Percentiles rank a stretch among this genome's conserved stretches.
phyloP scores from a whole-genome alignment of 208 protist genomes.

The Trypanosoma caninum region DNA sequence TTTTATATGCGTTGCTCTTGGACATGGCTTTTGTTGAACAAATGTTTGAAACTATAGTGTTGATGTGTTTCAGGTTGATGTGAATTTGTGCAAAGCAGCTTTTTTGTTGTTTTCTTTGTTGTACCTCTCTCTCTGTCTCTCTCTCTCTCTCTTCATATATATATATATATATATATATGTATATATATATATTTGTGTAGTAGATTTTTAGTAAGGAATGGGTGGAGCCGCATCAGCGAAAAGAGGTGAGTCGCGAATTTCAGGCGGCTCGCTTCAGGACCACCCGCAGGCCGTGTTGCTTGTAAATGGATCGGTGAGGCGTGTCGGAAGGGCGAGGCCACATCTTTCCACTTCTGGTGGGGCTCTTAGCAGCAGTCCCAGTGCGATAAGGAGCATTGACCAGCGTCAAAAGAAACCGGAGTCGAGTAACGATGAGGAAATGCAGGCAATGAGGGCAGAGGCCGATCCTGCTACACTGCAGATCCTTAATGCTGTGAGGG shows the following conservation, averaged over 20 bases:
- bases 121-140: background rate
- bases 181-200: background rate
- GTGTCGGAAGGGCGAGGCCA: background rate
- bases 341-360: background rate
- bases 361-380: slow-evolving; percentile 1
- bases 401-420: slow-evolving; percentile 6
- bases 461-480: slow-evolving; percentile 54
- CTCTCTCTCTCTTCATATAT: background rate
- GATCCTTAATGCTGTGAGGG: slow-evolving; percentile 56
- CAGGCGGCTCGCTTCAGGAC: background rate
- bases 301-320: slow-evolving; percentile 16
- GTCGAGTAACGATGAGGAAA: slow-evolving; percentile 27
- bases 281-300: slow-evolving; percentile 11
- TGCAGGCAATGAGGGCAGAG: slow-evolving; percentile 36
- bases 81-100: background rate
- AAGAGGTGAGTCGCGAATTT: background rate
- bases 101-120: background rate
- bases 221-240: slow-evolving; percentile 14
- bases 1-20: too few species aligned
- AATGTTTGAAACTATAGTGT: too few species aligned
- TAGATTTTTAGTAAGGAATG: slow-evolving; percentile 6
- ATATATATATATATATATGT: background rate
- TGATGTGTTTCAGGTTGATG: too few species aligned
- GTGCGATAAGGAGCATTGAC: slow-evolving; percentile 2
- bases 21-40: too few species aligned